Conservation (phyloP, 106 monocot genomes). For the Narthecium ossifragum region DNA sequence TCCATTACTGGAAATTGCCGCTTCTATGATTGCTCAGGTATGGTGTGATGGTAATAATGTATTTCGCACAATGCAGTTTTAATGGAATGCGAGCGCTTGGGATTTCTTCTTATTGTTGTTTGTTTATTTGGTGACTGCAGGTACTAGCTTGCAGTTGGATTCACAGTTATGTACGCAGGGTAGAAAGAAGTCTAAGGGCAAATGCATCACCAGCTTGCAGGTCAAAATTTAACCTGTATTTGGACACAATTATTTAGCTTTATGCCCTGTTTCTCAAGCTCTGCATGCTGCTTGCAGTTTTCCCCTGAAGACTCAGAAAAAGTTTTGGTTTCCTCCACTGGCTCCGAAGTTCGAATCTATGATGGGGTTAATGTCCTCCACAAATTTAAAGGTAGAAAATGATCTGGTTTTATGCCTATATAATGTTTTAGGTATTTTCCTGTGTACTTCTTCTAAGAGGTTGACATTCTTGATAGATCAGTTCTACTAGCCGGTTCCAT, state of each 20-base stretch:
- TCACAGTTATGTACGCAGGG: slow-evolving; percentile 42
- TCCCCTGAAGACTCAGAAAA: slow-evolving; percentile 37
- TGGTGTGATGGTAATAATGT: background rate
- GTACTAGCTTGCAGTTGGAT: slow-evolving; percentile 30
- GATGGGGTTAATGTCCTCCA: slow-evolving; percentile 46
- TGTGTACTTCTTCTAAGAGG: no score
- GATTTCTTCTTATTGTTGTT: background rate
- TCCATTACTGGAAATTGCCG: slow-evolving; percentile 55
- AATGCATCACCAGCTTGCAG: slow-evolving; percentile 68
- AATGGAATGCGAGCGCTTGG: background rate
- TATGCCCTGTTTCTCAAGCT: no score
- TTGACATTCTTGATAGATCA: no score
- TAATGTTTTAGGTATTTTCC: no score
- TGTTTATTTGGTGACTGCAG: slow-evolving; percentile 14
- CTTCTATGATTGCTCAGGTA: slow-evolving; percentile 70
- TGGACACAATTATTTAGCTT: no score
- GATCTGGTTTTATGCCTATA: no score
- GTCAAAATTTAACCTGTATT: slow-evolving; percentile 17
- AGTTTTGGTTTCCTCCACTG: slow-evolving; percentile 62
- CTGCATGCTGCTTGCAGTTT: slow-evolving; percentile 33
- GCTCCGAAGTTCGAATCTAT: slow-evolving; percentile 59
- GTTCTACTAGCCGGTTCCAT: no score
- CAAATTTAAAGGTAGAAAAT: slow-evolving; percentile 59
- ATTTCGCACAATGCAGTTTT: background rate
- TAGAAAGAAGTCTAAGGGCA: slow-evolving; percentile 51